These are phyloP conservation scores for Davidsoniella virescens DNA, from an alignment of 2,329 filamentous ascomycete genomes.

Conservation along the genomic window DNA sequence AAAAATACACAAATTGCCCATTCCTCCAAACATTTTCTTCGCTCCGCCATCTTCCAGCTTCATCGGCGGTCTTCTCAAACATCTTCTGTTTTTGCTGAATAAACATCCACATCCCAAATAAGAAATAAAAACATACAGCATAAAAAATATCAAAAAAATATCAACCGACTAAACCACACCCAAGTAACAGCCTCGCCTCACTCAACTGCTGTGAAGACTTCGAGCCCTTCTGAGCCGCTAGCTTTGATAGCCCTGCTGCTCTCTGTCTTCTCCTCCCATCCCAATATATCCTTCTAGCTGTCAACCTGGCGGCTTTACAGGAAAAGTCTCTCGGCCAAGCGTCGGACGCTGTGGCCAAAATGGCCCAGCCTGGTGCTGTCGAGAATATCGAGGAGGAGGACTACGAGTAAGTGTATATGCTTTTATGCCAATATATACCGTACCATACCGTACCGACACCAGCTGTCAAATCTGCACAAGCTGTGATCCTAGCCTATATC, in stretches of 20 bases:
- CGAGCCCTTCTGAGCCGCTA: not conserved
- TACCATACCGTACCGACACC: too few species aligned
- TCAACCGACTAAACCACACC: too few species aligned
- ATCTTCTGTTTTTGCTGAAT: not conserved
- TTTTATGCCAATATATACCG: not conserved
- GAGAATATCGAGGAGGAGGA: constrained; percentile 35
- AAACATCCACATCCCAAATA: too few species aligned
- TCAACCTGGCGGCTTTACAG: constrained; percentile 48
- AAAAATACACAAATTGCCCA: not conserved
- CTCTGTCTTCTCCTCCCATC: not conserved
- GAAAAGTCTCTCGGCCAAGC: constrained; percentile 44
- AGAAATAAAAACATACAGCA: too few species aligned
- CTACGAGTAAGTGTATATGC: constrained; percentile 41
- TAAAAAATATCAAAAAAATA: too few species aligned
- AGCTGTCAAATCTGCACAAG: not conserved
- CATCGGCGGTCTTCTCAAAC: not conserved
- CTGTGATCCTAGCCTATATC: not conserved
- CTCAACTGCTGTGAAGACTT: not conserved
- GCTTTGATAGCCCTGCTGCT: not conserved
- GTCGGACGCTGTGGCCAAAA: constrained; percentile 50
- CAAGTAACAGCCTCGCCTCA: not conserved
- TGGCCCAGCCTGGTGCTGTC: constrained; percentile 52
- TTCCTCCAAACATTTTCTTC: not conserved
- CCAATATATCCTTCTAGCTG: not conserved
- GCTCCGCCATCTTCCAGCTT: not conserved